Percentiles rank a stretch among this genome's conserved stretches.
Evolutionary conservation across 2,329 filamentous ascomycete genomes (phyloP).

Genomic region (Colletotrichum somersetense): DNA sequence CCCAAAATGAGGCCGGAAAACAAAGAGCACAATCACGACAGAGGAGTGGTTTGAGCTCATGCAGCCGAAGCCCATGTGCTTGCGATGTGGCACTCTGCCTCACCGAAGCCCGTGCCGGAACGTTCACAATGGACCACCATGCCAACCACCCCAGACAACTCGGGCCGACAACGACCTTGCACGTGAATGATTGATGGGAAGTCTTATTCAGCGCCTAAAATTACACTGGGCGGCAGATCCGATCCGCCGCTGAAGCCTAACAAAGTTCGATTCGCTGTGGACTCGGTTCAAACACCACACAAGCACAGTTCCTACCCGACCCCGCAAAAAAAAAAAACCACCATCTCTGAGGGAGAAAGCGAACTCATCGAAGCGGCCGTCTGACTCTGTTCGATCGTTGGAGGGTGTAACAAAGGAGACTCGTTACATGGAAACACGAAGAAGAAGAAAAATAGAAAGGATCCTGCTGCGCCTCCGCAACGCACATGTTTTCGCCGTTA

Average conservation of each 20-base stretch:
- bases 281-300: slow-evolving; percentile 4
- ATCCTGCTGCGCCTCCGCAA: slow-evolving; percentile 5
- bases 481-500: slow-evolving; percentile 27
- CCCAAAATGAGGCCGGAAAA: not conserved
- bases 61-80: slow-evolving; percentile 33
- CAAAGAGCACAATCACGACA: slow-evolving; percentile 1
- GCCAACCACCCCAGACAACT: rapidly evolving
- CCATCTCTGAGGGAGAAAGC: slow-evolving; percentile 13
- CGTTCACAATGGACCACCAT: not conserved
- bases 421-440: slow-evolving; percentile 9
- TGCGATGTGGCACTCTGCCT: slow-evolving; percentile 18
- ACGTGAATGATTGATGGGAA: not conserved
- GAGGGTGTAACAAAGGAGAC: slow-evolving; percentile 28
- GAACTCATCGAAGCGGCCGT: not conserved
- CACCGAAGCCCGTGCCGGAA: too few species aligned
- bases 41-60: slow-evolving; percentile 27
- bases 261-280: slow-evolving; percentile 26
- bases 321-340: slow-evolving; percentile 6
- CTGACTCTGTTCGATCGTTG: not conserved
- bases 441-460: not conserved
- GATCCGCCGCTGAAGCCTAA: slow-evolving; percentile 36
- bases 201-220: slow-evolving; percentile 32
- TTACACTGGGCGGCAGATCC: slow-evolving; percentile 28
- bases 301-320: not conserved
- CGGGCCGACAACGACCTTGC: not conserved